Percentiles rank a stretch among this genome's conserved stretches.
phyloP scores from a whole-genome alignment of 1,139 yeast species.

The Suhomyces chickasaworum region DNA sequence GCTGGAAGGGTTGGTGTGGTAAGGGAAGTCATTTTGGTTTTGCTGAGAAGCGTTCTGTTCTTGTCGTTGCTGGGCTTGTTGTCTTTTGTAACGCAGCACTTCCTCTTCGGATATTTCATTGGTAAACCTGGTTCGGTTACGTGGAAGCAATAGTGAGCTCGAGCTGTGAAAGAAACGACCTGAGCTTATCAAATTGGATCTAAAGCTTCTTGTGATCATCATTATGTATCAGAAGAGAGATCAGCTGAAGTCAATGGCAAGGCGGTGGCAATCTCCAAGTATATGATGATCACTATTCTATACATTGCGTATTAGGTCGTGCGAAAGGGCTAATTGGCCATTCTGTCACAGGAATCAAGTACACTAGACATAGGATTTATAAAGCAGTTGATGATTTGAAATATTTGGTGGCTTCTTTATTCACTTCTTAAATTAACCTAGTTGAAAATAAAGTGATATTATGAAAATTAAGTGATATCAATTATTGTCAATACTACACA shows the following conservation, averaged over 20 bases:
- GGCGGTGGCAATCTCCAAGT: not conserved
- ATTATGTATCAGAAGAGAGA: not conserved
- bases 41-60: conserved; percentile 16
- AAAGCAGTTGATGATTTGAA: no score
- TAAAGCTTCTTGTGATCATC: not conserved
- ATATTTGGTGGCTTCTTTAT: no score
- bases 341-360: no score
- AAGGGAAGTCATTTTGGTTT: conserved; percentile 29
- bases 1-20: conserved; percentile 33
- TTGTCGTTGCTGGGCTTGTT: conserved; percentile 20
- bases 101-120: conserved; percentile 45
- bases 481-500: no score
- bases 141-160: conserved; percentile 15
- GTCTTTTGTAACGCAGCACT: conserved; percentile 25
- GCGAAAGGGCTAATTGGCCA: not conserved
- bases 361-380: no score
- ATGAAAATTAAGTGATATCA: no score
- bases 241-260: not conserved
- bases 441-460: no score
- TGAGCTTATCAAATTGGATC: not conserved
- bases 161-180: conserved; percentile 6
- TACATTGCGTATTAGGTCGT: conserved; percentile 1
- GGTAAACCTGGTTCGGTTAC: conserved; percentile 30
- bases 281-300: not conserved
- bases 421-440: no score